These are phyloP conservation scores for Viola pubescens DNA, from an alignment of 441 rosid genomes.

Conservation along the genomic window DNA sequence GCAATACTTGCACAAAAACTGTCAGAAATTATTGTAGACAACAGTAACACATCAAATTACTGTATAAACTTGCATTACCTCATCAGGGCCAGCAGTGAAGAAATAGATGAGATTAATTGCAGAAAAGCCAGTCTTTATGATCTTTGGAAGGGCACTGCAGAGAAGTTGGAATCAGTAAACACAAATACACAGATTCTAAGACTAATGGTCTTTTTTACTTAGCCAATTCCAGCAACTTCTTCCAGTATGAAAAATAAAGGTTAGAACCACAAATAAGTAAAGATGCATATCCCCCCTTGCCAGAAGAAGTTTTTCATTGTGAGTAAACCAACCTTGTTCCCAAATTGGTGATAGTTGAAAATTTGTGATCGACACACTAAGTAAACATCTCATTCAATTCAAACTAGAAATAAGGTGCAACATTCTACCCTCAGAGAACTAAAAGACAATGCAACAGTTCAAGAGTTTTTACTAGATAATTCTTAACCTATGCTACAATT, in stretches of 20 bases:
- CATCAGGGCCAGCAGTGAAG: constrained; percentile 96
- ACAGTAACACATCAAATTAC: constrained; percentile 4
- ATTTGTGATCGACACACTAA: too few relatives aligned
- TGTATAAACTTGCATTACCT: constrained; percentile 39
- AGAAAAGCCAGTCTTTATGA: constrained; percentile 92
- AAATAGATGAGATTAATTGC: constrained; percentile 95
- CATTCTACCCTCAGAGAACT: too few relatives aligned
- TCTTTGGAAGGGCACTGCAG: constrained; percentile 88
- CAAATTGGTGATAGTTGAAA: too few relatives aligned
- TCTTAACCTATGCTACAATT: too few relatives aligned
- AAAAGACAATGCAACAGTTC: too few relatives aligned
- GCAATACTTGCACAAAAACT: neutral
- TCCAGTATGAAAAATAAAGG: neutral
- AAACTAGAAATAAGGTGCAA: too few relatives aligned
- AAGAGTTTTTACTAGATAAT: too few relatives aligned
- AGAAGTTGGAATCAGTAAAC: constrained; percentile 17
- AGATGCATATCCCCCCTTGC: too few relatives aligned
- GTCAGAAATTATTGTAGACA: constrained; percentile 5
- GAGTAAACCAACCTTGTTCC: too few relatives aligned
- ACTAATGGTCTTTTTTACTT: neutral
- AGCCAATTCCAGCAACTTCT: neutral
- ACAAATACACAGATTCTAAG: neutral
- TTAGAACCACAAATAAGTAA: too few relatives aligned
- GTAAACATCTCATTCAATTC: too few relatives aligned
- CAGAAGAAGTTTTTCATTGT: too few relatives aligned